These are phyloP conservation scores for Hamigera avellanea DNA, from an alignment of 495 filamentous ascomycete species.

Conservation along the genomic window DNA sequence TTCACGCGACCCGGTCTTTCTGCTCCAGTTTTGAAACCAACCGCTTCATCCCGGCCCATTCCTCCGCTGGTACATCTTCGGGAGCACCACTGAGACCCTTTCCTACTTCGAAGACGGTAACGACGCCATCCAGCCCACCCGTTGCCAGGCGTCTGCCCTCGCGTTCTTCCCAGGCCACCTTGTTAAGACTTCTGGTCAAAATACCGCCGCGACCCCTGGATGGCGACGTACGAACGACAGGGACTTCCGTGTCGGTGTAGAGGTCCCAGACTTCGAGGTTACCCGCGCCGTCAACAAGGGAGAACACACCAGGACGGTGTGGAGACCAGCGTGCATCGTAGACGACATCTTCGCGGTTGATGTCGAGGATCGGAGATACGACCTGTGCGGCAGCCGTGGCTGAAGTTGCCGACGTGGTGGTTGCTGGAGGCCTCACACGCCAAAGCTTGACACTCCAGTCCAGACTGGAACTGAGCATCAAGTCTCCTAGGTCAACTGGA, in stretches of 20 bases:
- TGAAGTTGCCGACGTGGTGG: slow-evolving; percentile 33
- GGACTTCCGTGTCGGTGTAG: slow-evolving; percentile 83
- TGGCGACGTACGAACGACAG: slow-evolving; percentile 63
- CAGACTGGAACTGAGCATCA: slow-evolving; percentile 73
- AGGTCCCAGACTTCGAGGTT: slow-evolving; percentile 93
- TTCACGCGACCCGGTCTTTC: slow-evolving; percentile 27
- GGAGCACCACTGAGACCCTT: slow-evolving; percentile 62
- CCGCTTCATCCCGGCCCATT: slow-evolving; percentile 86
- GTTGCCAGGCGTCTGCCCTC: slow-evolving; percentile 80
- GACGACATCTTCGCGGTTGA: slow-evolving; percentile 86
- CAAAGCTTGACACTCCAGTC: slow-evolving; percentile 98
- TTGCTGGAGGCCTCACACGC: slow-evolving; percentile 67
- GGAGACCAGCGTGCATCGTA: slow-evolving; percentile 95
- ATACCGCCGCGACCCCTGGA: slow-evolving; percentile 39
- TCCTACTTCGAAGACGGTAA: slow-evolving; percentile 91
- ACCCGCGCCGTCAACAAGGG: slow-evolving; percentile 86
- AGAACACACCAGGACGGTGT: slow-evolving; percentile 83
- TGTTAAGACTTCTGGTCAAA: slow-evolving; percentile 76
- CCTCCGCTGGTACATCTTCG: slow-evolving; percentile 69
- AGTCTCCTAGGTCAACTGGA: slow-evolving; percentile 86
- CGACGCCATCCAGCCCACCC: slow-evolving; percentile 78
- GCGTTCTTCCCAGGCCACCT: slow-evolving; percentile 80
- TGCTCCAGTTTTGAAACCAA: slow-evolving; percentile 57
- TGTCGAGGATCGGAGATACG: slow-evolving; percentile 68
- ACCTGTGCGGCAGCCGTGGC: slow-evolving; percentile 25